Evolutionary conservation across 306 rosid genomes (phyloP).

Genomic region (Crotalaria pallida): DNA sequence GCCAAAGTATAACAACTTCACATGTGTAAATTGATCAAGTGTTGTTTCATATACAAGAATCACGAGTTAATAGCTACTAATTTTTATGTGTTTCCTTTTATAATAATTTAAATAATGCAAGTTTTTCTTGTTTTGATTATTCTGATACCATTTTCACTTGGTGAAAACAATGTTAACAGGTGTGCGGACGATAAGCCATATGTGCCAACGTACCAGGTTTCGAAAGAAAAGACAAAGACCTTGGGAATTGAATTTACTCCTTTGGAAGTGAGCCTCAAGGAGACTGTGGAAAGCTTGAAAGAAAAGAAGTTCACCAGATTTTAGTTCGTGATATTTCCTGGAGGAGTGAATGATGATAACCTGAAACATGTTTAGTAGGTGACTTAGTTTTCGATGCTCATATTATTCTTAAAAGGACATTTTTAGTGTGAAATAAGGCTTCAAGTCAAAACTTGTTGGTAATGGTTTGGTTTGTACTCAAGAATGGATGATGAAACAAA

Average conservation of each 20-base stretch:
- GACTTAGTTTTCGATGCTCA: neutral
- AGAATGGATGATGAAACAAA: neutral
- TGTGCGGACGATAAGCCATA: neutral
- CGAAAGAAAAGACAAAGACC: constrained; percentile 3
- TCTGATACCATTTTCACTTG: neutral
- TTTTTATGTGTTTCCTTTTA: neutral
- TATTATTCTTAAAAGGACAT: neutral
- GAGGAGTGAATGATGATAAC: neutral
- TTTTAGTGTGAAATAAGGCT: neutral
- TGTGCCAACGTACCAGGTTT: constrained; percentile 5
- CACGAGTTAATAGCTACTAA: neutral
- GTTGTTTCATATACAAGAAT: neutral
- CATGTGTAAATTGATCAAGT: neutral
- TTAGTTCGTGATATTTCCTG: neutral
- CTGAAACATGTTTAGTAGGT: neutral
- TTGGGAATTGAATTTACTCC: constrained; percentile 1
- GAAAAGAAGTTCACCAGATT: neutral
- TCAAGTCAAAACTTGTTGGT: neutral
- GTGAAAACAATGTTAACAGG: neutral
- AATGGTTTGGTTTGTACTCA: neutral
- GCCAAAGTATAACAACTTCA: neutral
- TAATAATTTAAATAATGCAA: neutral
- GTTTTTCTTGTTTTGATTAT: neutral
- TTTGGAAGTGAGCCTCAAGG: constrained; percentile 2
- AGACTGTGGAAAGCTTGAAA: constrained; percentile 1